Evolutionary conservation across 805 yeast genomes (phyloP).

Genomic region (Zygotorulaspora danielsina): DNA sequence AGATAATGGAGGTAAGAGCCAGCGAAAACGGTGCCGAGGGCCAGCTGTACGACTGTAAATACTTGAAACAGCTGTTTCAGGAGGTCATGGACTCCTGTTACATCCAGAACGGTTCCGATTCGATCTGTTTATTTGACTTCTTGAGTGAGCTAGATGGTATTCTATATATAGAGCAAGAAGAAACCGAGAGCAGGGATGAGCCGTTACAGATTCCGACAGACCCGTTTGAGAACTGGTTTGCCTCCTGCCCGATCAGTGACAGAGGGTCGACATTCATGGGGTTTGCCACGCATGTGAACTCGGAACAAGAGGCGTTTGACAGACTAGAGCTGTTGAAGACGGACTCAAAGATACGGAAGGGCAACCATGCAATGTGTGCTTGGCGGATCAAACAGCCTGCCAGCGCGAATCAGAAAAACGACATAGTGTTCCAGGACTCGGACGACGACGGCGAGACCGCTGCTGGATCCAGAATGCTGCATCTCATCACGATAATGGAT

Average conservation of each 20-base stretch:
- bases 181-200: constrained; percentile 9
- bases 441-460: constrained; percentile 98
- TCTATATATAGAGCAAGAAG: constrained; percentile 37
- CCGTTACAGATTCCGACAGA: constrained; percentile 29
- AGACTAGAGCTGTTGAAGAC: constrained; percentile 49
- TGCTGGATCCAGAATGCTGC: constrained; percentile 84
- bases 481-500: constrained; percentile 72
- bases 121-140: constrained; percentile 77
- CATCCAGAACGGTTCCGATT: constrained; percentile 41
- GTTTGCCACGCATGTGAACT: constrained; percentile 56
- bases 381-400: constrained; percentile 60
- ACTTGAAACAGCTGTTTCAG: constrained; percentile 45
- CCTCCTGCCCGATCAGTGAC: constrained; percentile 74
- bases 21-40: constrained; percentile 29
- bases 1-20: constrained; percentile 49
- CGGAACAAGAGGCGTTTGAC: constrained; percentile 63
- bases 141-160: constrained; percentile 61
- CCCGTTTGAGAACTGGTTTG: constrained; percentile 67
- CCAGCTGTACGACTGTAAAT: constrained; percentile 41
- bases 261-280: constrained; percentile 84
- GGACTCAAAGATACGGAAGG: constrained; percentile 63
- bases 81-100: constrained; percentile 53
- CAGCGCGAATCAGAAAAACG: constrained; percentile 34
- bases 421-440: constrained; percentile 69
- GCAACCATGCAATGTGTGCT: constrained; percentile 81